Evolutionary conservation across 257 asterid species (phyloP).

Genomic region (Gardenia jasminoides): DNA sequence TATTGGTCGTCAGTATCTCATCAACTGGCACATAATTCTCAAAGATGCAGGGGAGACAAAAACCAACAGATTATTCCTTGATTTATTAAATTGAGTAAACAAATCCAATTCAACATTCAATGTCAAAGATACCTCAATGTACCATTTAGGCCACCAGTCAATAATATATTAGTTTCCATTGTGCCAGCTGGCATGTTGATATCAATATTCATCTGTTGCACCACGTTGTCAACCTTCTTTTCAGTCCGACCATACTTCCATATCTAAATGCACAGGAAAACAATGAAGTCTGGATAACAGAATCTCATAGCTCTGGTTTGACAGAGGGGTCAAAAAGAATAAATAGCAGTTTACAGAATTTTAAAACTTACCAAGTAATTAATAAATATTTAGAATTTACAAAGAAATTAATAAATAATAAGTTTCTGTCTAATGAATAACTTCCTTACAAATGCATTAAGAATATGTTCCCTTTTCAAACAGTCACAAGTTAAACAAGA

Average conservation of each 20-base stretch:
- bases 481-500: neutral
- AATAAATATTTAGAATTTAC: neutral
- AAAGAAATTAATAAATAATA: neutral
- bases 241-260: slow-evolving; percentile 61
- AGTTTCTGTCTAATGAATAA: neutral
- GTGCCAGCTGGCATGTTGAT: slow-evolving; percentile 52
- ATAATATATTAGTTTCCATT: slow-evolving; percentile 47
- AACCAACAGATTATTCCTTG: too few relatives aligned
- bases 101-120: neutral
- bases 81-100: neutral
- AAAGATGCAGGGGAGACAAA: neutral
- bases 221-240: slow-evolving; percentile 47
- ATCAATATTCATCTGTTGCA: slow-evolving; percentile 56
- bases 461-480: neutral
- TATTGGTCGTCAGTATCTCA: neutral
- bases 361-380: neutral
- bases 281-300: neutral
- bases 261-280: slow-evolving; percentile 38
- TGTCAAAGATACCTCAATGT: slow-evolving; percentile 46
- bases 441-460: neutral
- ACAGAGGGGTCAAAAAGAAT: neutral
- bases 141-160: slow-evolving; percentile 56
- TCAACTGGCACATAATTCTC: neutral
- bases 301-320: neutral
- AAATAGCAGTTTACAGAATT: neutral